Conservation (phyloP, 2,329 filamentous ascomycete genomes). For the Colletotrichum lupini region DNA sequence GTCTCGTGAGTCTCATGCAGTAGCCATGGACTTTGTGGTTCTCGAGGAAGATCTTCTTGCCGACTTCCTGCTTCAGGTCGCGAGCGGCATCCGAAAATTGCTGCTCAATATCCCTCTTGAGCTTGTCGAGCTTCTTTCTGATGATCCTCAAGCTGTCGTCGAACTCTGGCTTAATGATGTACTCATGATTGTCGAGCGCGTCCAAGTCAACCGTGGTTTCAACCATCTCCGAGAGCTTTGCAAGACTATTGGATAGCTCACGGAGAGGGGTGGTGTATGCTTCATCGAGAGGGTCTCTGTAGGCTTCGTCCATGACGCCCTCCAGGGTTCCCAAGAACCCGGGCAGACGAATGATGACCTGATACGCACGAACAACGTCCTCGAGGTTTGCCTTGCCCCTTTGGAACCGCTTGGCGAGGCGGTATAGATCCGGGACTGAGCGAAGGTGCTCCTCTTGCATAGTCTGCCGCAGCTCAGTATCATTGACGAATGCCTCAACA, state of each 20-base stretch:
- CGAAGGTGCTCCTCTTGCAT: constrained; percentile 97
- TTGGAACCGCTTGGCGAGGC: constrained; percentile 94
- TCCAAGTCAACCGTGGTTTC: constrained; percentile 97
- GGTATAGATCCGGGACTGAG: constrained; percentile 92
- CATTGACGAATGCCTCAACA: constrained; percentile 92
- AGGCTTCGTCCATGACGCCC: constrained; percentile 93
- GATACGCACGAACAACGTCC: constrained; percentile 95
- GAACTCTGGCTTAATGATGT: constrained; percentile 98
- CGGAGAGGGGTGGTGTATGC: constrained; percentile 88
- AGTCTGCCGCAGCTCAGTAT: constrained; percentile 92
- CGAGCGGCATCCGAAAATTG: constrained; percentile 82
- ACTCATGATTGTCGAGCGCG: constrained; percentile 95
- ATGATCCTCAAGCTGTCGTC: constrained; percentile 91
- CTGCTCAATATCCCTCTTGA: constrained; percentile 83
- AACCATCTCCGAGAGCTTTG: constrained; percentile 95
- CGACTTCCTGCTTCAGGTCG: constrained; percentile 90
- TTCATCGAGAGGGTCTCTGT: constrained; percentile 85
- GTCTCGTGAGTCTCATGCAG: constrained; percentile 93
- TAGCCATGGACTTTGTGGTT: constrained; percentile 96
- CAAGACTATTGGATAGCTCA: constrained; percentile 80
- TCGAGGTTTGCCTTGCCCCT: constrained; percentile 90
- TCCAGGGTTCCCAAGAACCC: constrained; percentile 91
- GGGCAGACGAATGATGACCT: constrained; percentile 91
- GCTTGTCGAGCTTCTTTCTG: constrained; percentile 87
- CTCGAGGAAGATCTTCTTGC: constrained; percentile 98